Base-by-base conservation (phyloP, 2,329 filamentous ascomycete genomes). In the Beauveria varroae region DNA sequence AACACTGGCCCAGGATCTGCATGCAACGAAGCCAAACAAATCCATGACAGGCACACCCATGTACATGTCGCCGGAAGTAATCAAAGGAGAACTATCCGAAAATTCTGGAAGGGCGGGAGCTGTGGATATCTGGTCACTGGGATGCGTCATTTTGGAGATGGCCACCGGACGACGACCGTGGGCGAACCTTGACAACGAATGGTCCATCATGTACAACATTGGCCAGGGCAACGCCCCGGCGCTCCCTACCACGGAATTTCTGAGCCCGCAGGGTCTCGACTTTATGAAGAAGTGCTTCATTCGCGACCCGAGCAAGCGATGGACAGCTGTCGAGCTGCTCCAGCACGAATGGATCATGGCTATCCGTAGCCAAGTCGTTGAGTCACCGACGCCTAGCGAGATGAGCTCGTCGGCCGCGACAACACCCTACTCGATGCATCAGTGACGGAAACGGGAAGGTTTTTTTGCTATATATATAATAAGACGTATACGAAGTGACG, bases 121-220 rank as follows among this genome's bases (percentile, higher is more conserved):
- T 3, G 91, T 96, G 50, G 93, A 99, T 71, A 87, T 98, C 64
- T 99, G 93, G 93, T 97, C 93, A 3, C 82, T 99, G 3, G 93
- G 95, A 59, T 99, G 95, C 71, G 95, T 99, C 43, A 91, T 99
- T 66, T 84, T 97, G 47, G 95, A 99, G 75, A 98, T 99, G 93
- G 91, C 91, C 3, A 99, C 95, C 0, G 95, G 95, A 22, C 86
- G 92, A 64, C 86, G 93, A 18, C 95, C 95, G 1, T 99, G 95
- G 95, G 91, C 92, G 28, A 91, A 88, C 65, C 86, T 98, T 52
- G 95, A 99, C 78, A 99, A 99, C 72, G 95, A 99, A 75, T 99
- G 93, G 92, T 95, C 95, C 47, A 98, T 99, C 77, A 99, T 99
- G 95, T 99, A 97, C 82, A 98, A 98, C 78, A 99, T 99, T 70